Base-by-base conservation (phyloP, 129 eudicot genomes). In the Apium graveolens region DNA sequence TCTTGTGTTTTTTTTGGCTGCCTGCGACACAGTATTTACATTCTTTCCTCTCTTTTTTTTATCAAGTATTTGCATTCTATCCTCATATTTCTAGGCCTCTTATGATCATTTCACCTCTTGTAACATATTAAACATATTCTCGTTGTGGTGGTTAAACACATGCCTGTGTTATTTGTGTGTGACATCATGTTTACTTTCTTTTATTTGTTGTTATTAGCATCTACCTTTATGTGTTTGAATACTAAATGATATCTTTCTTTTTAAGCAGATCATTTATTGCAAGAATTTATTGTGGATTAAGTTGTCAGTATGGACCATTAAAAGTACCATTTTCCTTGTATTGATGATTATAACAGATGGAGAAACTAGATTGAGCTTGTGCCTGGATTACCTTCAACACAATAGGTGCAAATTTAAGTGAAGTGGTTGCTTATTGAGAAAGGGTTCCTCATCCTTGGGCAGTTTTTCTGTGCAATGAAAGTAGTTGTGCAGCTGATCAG, bases 341-440 rank as follows among this genome's bases (percentile, higher is more conserved):
- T 20, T 74, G 39, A 42, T 43, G 38, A 43, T 74, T 27, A n/a
- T 43, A 16, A 74, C 77, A 74, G 77, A 74, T 74, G 77, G 39
- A 74, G 60, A 43, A 13, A 11, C 77, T 74, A 43, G 77, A 74
- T 20, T 74, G 60, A 44, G 39, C 26, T 74, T 74, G 31, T 74
- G 14, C 57, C n/a, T 0, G 49, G 77, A 74, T n/a, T 8, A 26
- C 5, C 53, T 13, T 12, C 32, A 21, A 70, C n/a, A 18, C 6
- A n/a, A n/a, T 41, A 38, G 5, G 76, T 43, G 76, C 60, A 74
- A 74, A 14, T 21, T 74, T 21, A 11, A 44, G 60, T 20, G 31
- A 16, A 49, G 38, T 5, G 13, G 20, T n/a, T 42, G 37, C 53
- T 72, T 72, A 16, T n/a, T 65, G 49, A 7, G 13, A n/a, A 41